phyloP scores from a whole-genome alignment of 345 rosid species.

The Triadica sebifera region DNA sequence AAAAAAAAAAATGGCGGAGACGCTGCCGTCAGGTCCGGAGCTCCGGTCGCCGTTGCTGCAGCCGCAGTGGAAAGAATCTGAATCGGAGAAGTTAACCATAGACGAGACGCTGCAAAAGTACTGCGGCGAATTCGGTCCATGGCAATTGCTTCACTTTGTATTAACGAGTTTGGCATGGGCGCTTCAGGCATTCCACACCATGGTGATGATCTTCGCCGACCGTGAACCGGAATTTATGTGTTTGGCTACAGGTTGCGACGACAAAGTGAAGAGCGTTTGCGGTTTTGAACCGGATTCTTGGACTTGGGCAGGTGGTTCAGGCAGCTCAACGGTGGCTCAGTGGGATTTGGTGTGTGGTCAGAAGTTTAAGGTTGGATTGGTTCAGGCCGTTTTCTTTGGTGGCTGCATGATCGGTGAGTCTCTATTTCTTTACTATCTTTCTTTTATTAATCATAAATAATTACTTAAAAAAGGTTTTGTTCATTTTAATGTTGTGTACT shows the following conservation, averaged over 20 bases:
- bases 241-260: slow-evolving; percentile 39
- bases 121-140: slow-evolving; percentile 87
- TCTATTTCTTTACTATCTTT: neutral
- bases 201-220: slow-evolving; percentile 96
- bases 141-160: slow-evolving; percentile 87
- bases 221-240: slow-evolving; percentile 64
- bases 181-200: slow-evolving; percentile 83
- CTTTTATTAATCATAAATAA: neutral
- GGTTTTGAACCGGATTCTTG: slow-evolving; percentile 60
- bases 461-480: no score
- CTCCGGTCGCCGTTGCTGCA: slow-evolving; percentile 34
- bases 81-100: slow-evolving; percentile 43
- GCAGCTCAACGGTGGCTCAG: slow-evolving; percentile 77
- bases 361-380: slow-evolving; percentile 79
- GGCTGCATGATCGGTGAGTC: slow-evolving; percentile 92
- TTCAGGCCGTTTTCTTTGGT: slow-evolving; percentile 76
- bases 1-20: slow-evolving; percentile 8
- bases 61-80: slow-evolving; percentile 10
- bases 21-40: slow-evolving; percentile 17
- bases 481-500: no score
- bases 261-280: slow-evolving; percentile 36
- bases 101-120: slow-evolving; percentile 72
- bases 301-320: slow-evolving; percentile 61
- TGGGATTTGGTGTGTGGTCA: slow-evolving; percentile 83
- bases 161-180: slow-evolving; percentile 86